A percentile compares a stretch with the other conserved stretches of the same genome.
Conservation (phyloP, 495 filamentous ascomycete species). For the Penicillium ucsense region DNA sequence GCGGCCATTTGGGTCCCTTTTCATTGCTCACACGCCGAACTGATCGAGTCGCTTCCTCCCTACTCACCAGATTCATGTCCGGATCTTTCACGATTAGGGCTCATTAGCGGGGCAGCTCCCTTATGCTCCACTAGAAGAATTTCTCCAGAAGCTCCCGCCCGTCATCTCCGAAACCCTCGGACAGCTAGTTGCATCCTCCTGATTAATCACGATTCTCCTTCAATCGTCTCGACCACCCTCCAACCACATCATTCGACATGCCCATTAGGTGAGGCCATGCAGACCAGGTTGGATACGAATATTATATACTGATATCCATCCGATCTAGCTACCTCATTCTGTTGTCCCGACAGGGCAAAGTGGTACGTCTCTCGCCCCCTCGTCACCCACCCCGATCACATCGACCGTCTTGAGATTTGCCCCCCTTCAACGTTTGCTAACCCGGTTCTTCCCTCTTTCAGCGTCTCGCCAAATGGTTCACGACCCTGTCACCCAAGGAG, state of each 20-base stretch:
- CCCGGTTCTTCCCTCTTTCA: conserved; percentile 33
- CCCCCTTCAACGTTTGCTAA: conserved; percentile 10
- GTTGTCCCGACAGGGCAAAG: conserved; percentile 96
- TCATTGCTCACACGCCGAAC: too few species aligned
- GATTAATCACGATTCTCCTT: conserved; percentile 11
- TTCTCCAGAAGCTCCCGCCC: conserved; percentile 26
- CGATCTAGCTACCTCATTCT: conserved; percentile 82
- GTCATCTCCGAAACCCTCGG: conserved; percentile 5
- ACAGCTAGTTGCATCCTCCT: conserved; percentile 4
- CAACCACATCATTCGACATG: conserved; percentile 26
- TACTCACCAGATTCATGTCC: too few species aligned
- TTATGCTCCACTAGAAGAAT: conserved; percentile 28
- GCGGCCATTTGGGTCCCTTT: too few species aligned
- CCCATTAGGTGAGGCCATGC: conserved; percentile 47
- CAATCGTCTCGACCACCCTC: conserved; percentile 7
- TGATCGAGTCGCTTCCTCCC: too few species aligned
- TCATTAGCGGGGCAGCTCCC: conserved; percentile 20
- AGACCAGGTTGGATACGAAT: not conserved
- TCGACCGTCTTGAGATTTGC: conserved; percentile 14
- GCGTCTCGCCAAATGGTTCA: conserved; percentile 99
- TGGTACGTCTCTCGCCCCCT: conserved; percentile 52
- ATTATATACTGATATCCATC: conserved; percentile 20
- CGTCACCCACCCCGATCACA: conserved; percentile 31
- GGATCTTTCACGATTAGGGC: conserved; percentile 8
- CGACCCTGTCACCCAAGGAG: conserved; percentile 92